These are phyloP conservation scores for Trichomonas tenax DNA, from an alignment of 208 protist genomes.

Conservation along the genomic window DNA sequence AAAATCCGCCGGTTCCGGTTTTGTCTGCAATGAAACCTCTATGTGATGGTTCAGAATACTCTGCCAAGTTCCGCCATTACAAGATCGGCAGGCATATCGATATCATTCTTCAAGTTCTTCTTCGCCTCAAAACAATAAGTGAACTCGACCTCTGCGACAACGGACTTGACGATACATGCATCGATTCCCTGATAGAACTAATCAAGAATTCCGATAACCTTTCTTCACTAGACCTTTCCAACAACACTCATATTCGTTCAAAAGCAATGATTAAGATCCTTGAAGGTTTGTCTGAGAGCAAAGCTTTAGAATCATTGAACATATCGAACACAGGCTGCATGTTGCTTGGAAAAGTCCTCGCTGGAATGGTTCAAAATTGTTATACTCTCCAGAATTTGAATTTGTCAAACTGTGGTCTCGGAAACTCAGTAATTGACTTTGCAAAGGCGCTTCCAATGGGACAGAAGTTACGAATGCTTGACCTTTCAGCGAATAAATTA, in stretches of 20 bases:
- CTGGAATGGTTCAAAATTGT: neutral
- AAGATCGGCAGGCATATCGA: neutral
- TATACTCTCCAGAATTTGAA: neutral
- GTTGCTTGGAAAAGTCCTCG: neutral
- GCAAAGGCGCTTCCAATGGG: neutral
- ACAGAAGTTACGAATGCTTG: neutral
- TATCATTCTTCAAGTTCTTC: neutral
- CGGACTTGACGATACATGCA: neutral
- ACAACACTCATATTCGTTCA: neutral
- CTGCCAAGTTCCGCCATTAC: neutral
- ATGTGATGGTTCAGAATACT: neutral
- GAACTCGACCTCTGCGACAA: neutral
- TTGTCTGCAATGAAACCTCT: neutral
- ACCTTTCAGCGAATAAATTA: neutral
- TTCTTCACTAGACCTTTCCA: neutral
- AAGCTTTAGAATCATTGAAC: neutral
- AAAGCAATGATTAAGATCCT: neutral
- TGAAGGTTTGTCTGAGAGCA: neutral
- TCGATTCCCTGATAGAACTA: neutral
- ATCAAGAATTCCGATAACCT: neutral
- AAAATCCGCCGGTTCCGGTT: neutral
- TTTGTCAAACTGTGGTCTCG: neutral
- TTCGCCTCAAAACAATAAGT: neutral
- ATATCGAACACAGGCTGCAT: constrained; percentile 2
- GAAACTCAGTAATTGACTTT: neutral